phyloP scores from a whole-genome alignment of 1,284 basidiomycete genomes.

The Microbotryomycetes sp. region DNA sequence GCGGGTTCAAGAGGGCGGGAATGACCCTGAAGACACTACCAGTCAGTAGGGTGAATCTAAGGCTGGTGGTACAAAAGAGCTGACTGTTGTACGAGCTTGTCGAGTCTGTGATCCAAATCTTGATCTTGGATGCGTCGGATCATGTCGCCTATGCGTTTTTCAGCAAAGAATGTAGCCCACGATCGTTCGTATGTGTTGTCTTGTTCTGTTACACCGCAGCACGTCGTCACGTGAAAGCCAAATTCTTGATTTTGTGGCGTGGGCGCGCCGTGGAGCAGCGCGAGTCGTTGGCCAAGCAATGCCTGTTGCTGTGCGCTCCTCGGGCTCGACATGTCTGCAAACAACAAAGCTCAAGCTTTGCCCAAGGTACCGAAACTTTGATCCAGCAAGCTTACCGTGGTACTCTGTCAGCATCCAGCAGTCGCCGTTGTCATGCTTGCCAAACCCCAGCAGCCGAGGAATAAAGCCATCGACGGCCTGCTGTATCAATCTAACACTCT shows the following conservation, averaged over 20 bases:
- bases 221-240: slow-evolving; percentile 11
- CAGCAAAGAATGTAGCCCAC: slow-evolving; percentile 11
- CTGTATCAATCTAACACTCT: slow-evolving; percentile 6
- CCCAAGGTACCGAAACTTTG: not conserved
- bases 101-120: not conserved
- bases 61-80: too few species aligned
- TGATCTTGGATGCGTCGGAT: slow-evolving; percentile 3
- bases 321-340: not conserved
- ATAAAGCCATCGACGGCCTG: slow-evolving; percentile 5
- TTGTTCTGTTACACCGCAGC: slow-evolving; percentile 15
- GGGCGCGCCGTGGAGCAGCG: slow-evolving; percentile 5
- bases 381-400: slow-evolving; percentile 1
- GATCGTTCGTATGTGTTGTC: slow-evolving; percentile 13
- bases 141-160: slow-evolving; percentile 9
- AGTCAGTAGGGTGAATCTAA: not conserved
- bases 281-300: not conserved
- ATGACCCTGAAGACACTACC: slow-evolving; percentile 6
- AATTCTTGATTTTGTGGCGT: not conserved
- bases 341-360: not conserved
- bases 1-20: slow-evolving; percentile 7
- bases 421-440: not conserved
- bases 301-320: not conserved
- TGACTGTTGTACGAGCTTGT: too few species aligned
- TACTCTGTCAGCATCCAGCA: slow-evolving; percentile 20
- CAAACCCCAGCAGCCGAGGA: slow-evolving; percentile 7